Percentiles rank a stretch among this genome's conserved stretches.
phyloP scores from a whole-genome alignment of 768 basidiomycete species.

The Suillus discolor region DNA sequence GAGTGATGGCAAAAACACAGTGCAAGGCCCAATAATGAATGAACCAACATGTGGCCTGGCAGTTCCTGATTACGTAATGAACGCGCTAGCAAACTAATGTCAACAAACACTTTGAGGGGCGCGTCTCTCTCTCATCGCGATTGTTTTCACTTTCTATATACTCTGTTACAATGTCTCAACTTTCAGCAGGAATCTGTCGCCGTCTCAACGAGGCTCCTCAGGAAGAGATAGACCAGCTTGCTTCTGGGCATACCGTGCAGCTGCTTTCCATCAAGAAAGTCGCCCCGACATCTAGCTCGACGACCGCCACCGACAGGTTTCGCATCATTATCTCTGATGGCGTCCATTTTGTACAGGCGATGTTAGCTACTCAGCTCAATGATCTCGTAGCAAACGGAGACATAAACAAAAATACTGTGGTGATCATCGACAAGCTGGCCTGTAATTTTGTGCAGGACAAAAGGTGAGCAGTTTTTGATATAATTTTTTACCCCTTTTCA shows the following conservation, averaged over 20 bases:
- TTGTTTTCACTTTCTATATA: not conserved
- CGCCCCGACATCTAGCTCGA: constrained; percentile 32
- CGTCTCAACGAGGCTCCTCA: constrained; percentile 47
- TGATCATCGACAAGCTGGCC: constrained; percentile 73
- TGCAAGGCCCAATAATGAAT: not conserved
- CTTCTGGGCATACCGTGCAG: constrained; percentile 61
- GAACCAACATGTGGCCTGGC: too few species aligned
- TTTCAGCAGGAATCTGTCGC: constrained; percentile 59
- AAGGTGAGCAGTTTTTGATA: constrained; percentile 52
- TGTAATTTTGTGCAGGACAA: constrained; percentile 85
- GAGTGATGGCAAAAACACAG: not conserved
- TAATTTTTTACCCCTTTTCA: constrained; percentile 8
- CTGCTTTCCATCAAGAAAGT: constrained; percentile 86
- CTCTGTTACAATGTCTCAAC: constrained; percentile 42
- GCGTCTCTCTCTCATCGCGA: not conserved
- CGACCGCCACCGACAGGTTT: constrained; percentile 53
- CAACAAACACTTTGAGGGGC: constrained; percentile 10
- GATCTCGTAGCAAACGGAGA: constrained; percentile 62
- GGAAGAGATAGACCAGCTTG: constrained; percentile 29
- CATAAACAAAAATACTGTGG: constrained; percentile 68
- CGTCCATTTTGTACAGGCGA: constrained; percentile 81
- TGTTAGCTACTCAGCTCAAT: constrained; percentile 94
- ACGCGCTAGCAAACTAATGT: constrained; percentile 13
- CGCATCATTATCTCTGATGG: constrained; percentile 93
- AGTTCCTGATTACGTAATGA: constrained; percentile 10